A percentile compares a stretch with the other conserved stretches of the same genome.
Conservation (phyloP, 768 basidiomycete genomes). For the Suillus cothurnatus region DNA sequence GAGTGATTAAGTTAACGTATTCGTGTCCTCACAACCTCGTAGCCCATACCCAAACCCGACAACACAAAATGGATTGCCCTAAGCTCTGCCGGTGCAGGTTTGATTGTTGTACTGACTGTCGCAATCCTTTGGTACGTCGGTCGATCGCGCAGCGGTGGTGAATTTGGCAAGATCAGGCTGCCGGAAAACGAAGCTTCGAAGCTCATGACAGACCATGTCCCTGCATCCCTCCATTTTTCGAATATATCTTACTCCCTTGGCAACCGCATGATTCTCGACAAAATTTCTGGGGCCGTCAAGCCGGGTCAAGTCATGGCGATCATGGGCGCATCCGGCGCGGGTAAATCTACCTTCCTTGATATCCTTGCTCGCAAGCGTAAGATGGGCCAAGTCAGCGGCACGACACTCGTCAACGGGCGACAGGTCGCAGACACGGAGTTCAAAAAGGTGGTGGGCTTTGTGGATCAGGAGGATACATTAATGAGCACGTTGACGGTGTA, state of each 20-base stretch:
- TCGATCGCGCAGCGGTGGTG: constrained; percentile 55
- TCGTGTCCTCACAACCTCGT: neutral
- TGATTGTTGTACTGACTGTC: constrained; percentile 71
- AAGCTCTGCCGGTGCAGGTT: constrained; percentile 76
- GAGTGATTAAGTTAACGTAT: neutral
- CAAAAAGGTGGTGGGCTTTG: constrained; percentile 88
- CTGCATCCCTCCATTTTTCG: constrained; percentile 91
- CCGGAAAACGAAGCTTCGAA: constrained; percentile 81
- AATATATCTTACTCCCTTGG: constrained; percentile 77
- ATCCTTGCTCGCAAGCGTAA: constrained; percentile 92
- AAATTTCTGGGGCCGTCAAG: constrained; percentile 79
- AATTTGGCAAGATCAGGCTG: constrained; percentile 72
- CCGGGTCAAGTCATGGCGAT: constrained; percentile 94
- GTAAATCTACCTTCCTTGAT: constrained; percentile 95
- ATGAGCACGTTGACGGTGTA: constrained; percentile 98
- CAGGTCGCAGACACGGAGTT: constrained; percentile 74
- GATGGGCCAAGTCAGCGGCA: constrained; percentile 71
- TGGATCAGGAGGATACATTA: constrained; percentile 97
- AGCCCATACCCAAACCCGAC: constrained; percentile 83
- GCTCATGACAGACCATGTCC: constrained; percentile 93
- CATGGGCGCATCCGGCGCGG: constrained; percentile 96
- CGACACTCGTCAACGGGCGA: constrained; percentile 84
- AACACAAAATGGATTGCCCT: constrained; percentile 82
- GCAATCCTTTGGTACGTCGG: constrained; percentile 92
- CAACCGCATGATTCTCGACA: constrained; percentile 67